Evolutionary conservation across 2,329 filamentous ascomycete species (phyloP).

Genomic region (Blastomyces gilchristii): DNA sequence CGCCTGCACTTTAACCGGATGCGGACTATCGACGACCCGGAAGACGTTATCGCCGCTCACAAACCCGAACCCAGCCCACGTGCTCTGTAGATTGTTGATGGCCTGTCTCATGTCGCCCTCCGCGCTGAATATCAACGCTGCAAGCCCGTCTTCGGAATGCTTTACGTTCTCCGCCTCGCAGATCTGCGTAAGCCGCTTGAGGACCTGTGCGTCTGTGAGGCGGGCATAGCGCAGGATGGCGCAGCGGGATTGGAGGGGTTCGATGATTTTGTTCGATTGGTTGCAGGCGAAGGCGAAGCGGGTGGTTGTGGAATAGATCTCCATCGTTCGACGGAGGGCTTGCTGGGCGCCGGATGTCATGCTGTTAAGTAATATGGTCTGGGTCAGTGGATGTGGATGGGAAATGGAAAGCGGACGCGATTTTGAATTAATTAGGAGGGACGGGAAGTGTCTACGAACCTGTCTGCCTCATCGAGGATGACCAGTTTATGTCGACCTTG

Average conservation of each 20-base stretch:
- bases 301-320: constrained; percentile 94
- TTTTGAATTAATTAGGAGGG: no score
- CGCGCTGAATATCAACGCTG: constrained; percentile 91
- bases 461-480: constrained; percentile 95
- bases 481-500: constrained; percentile 88
- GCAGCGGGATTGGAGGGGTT: constrained; percentile 93
- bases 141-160: constrained; percentile 85
- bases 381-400: neutral
- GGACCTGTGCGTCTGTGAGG: constrained; percentile 83
- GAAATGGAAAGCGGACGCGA: no score
- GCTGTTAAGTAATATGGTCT: constrained; percentile 26
- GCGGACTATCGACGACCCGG: constrained; percentile 90
- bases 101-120: constrained; percentile 98
- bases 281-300: constrained; percentile 98
- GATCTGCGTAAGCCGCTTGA: constrained; percentile 82
- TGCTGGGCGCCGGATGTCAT: constrained; percentile 98
- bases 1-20: constrained; percentile 95
- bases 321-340: constrained; percentile 90
- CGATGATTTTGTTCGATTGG: constrained; percentile 98
- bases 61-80: constrained; percentile 85
- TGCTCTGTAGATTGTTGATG: constrained; percentile 96
- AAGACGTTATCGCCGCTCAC: constrained; percentile 98
- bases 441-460: constrained; percentile 30
- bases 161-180: constrained; percentile 85
- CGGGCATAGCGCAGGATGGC: constrained; percentile 90